phyloP scores from a whole-genome alignment of 1,284 basidiomycete species.

The Sphagnurus paluster region DNA sequence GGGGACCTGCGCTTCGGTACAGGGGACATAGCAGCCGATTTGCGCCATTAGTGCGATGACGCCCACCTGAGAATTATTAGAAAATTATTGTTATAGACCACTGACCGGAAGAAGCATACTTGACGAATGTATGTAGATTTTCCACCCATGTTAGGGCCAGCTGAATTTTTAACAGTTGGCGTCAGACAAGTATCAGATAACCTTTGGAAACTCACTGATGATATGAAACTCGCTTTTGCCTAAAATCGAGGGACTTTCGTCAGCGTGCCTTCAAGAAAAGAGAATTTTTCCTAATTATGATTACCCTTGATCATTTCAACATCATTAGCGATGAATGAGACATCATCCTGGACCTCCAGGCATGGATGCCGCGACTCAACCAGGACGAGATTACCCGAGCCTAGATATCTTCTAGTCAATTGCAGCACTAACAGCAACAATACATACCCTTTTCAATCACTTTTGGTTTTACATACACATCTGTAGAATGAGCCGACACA shows the following conservation, averaged over 20 bases:
- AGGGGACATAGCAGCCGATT: conserved; percentile 94
- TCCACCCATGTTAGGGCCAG: conserved; percentile 96
- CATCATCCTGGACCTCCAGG: conserved; percentile 94
- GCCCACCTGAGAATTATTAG: conserved; percentile 59
- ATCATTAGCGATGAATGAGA: conserved; percentile 96
- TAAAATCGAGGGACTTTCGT: conserved; percentile 20
- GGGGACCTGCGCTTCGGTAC: conserved; percentile 81
- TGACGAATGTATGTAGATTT: conserved; percentile 93
- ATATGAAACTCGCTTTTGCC: conserved; percentile 85
- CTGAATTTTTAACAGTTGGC: conserved; percentile 35
- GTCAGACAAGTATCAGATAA: conserved; percentile 2
- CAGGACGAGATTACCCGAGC: conserved; percentile 77
- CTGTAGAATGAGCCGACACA: conserved; percentile 16
- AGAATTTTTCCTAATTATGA: neutral
- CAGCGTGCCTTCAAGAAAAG: neutral
- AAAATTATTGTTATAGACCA: neutral
- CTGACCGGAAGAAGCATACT: conserved; percentile 63
- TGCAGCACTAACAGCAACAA: neutral
- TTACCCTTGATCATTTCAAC: conserved; percentile 83
- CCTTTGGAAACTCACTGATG: conserved; percentile 54
- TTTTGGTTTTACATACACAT: conserved; percentile 88
- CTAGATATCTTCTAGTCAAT: conserved; percentile 34
- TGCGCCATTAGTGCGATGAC: conserved; percentile 97
- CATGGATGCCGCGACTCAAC: conserved; percentile 93
- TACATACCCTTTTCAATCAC: conserved; percentile 67